These are phyloP conservation scores for Metroxylon sagu DNA, from an alignment of 176 grass and related monocot species.

Conservation along the genomic window DNA sequence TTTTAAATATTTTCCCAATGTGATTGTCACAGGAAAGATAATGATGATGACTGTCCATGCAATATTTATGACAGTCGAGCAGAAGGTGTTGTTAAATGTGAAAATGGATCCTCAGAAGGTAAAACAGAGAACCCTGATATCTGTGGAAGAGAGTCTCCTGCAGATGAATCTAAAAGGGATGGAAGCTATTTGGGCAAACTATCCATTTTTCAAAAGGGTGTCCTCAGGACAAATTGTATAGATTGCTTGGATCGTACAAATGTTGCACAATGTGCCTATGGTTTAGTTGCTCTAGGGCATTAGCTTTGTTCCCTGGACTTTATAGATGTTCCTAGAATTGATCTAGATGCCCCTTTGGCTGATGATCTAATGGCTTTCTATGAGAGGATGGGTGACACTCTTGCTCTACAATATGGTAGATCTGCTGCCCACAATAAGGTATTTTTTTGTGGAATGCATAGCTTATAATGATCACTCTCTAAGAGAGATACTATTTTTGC, in stretches of 20 bases:
- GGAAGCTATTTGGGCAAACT: constrained; percentile 15
- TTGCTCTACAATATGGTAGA: constrained; percentile 77
- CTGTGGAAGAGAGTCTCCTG: constrained; percentile 1
- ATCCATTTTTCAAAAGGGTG: constrained; percentile 66
- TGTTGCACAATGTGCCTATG: constrained; percentile 89
- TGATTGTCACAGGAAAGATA: constrained; percentile 30
- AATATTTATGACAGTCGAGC: constrained; percentile 8
- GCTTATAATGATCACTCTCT: too few relatives aligned
- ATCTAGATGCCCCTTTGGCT: constrained; percentile 55
- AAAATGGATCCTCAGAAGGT: constrained; percentile 11
- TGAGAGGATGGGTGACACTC: constrained; percentile 89
- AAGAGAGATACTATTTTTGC: too few relatives aligned
- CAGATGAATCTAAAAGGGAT: constrained; percentile 5
- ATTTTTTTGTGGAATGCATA: neutral
- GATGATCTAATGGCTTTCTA: constrained; percentile 80
- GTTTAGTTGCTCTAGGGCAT: constrained; percentile 67
- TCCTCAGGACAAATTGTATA: constrained; percentile 95
- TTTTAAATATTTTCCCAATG: neutral
- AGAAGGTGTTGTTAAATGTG: constrained; percentile 6
- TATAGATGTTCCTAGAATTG: constrained; percentile 46
- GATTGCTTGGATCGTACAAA: constrained; percentile 98
- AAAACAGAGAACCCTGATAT: constrained; percentile 10
- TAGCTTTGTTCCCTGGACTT: constrained; percentile 64
- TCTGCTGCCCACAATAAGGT: constrained; percentile 99
- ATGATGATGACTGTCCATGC: constrained; percentile 12